Percentiles rank a stretch among this genome's conserved stretches.
Conservation (phyloP, 1,284 basidiomycete genomes). For the Ceratobasidium sp. region DNA sequence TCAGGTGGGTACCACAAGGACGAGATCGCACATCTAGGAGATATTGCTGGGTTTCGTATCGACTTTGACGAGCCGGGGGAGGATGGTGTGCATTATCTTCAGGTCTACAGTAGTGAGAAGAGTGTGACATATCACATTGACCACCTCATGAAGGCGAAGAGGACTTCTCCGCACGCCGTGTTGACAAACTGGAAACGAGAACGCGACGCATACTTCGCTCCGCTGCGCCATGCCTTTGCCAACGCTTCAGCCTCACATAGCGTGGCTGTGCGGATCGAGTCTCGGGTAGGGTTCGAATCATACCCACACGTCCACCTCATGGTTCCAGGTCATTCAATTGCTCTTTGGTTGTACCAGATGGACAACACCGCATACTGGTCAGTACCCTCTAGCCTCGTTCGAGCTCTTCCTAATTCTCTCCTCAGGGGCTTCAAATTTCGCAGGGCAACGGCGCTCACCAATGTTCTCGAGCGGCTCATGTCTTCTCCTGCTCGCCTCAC, state of each 20-base stretch:
- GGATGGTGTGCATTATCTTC: not conserved
- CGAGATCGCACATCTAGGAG: constrained; percentile 5
- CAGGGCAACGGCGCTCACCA: not conserved
- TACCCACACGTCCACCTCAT: not conserved
- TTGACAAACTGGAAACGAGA: constrained; percentile 9
- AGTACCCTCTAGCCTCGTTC: not conserved
- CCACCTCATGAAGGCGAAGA: not conserved
- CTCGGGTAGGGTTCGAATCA: not conserved
- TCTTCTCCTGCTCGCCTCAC: not conserved
- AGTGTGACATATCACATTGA: constrained; percentile 15
- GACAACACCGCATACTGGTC: constrained; percentile 3
- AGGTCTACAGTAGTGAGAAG: constrained; percentile 20
- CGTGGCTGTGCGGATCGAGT: constrained; percentile 8
- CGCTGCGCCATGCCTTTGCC: not conserved
- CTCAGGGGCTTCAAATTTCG: not conserved
- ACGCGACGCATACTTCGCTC: not conserved
- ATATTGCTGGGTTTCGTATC: constrained; percentile 11
- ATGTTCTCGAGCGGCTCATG: not conserved
- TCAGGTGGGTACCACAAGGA: constrained; percentile 15
- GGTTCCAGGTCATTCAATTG: too few species aligned
- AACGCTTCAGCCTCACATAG: not conserved
- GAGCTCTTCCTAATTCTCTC: not conserved
- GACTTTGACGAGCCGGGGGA: not conserved
- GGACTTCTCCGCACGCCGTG: not conserved
- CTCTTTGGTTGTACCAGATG: not conserved